Base-by-base conservation (phyloP, 2,329 filamentous ascomycete species). In the Ophiocordyceps sinensis region DNA sequence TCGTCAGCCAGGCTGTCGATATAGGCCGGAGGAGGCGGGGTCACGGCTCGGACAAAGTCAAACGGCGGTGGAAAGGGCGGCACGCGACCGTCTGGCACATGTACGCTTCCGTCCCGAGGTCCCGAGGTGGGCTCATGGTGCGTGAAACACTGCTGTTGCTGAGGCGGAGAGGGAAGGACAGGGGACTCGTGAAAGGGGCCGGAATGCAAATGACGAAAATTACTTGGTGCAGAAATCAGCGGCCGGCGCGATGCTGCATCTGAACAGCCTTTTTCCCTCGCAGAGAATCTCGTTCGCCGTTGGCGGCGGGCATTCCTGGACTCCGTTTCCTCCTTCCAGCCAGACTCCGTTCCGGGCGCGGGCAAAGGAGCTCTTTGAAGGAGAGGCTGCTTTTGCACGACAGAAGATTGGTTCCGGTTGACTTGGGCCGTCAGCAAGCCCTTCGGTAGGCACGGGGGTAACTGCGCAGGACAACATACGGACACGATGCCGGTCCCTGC, bases 171-270 rank as follows among this genome's bases (percentile, higher is more conserved):
- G n/a, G 36, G 37, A n/a, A 36, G 36, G 3, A 38, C 45, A 26
- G 37, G 23, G 21, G 59, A 59, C 38, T 64, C 61, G 43, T 61
- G 61, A n/a, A 65, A 59, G 9, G 23, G 23, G 37, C 62, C 64
- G 15, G 68, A 70, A 41, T 70, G 60, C 38, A 79, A 49, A 59
- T 79, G 76, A 37, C 69, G 70, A 51, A 80, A 80, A 54, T 79
- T 64, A 38, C 68, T 68, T 4, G 76, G 76, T 17, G 64, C 64
- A 35, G 75, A 77, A 50, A 80, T 79, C 44, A 64, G 63, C 53
- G 70, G 69, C 56, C 70, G 64, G 57, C 67, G 71, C 52, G 67
- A 60, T 36, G 64, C 59, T 40, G 62, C 58, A 44, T 65, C 61
- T 44, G 68, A 63, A 49, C 64, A 60, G 50, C 69, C 58, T 41